These are phyloP conservation scores for Fonsecaea multimorphosa DNA, from an alignment of 2,329 filamentous ascomycete genomes.

Conservation along the genomic window DNA sequence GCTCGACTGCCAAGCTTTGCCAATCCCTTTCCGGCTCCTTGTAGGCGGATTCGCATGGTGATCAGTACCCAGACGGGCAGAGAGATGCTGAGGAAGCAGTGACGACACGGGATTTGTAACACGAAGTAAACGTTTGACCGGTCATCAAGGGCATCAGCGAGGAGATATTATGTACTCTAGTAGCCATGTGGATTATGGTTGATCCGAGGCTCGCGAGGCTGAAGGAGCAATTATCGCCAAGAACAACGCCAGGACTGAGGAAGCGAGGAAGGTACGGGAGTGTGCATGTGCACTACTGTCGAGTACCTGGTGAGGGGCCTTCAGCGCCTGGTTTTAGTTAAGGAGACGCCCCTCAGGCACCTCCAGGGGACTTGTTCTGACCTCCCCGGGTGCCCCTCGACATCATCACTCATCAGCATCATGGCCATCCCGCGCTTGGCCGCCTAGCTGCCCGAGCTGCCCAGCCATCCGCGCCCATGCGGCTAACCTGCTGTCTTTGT, in stretches of 20 bases:
- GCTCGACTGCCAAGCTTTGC: neutral
- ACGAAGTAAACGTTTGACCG: neutral
- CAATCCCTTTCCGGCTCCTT: neutral
- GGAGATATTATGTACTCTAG: neutral
- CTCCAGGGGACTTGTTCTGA: neutral
- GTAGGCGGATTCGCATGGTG: slow-evolving; percentile 11
- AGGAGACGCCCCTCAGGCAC: neutral
- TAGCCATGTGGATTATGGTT: neutral
- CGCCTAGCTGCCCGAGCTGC: neutral
- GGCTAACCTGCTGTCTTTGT: slow-evolving; percentile 22
- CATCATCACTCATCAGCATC: neutral
- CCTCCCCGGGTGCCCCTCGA: slow-evolving; percentile 1
- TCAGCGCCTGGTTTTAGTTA: neutral
- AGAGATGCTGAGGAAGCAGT: neutral
- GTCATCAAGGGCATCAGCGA: neutral
- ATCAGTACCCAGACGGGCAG: neutral
- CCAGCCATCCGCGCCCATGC: neutral
- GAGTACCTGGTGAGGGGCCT: neutral
- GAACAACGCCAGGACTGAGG: neutral
- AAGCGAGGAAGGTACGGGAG: neutral
- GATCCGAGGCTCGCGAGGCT: slow-evolving; percentile 26
- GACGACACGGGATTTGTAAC: neutral
- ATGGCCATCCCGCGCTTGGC: neutral
- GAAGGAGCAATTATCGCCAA: slow-evolving; percentile 16
- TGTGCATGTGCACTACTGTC: neutral